Evolutionary conservation across 192 early-diverging fungal genomes (phyloP), one percentile per base, ranked within the genome.

Genomic region (Backusella tuberculispora): DNA sequence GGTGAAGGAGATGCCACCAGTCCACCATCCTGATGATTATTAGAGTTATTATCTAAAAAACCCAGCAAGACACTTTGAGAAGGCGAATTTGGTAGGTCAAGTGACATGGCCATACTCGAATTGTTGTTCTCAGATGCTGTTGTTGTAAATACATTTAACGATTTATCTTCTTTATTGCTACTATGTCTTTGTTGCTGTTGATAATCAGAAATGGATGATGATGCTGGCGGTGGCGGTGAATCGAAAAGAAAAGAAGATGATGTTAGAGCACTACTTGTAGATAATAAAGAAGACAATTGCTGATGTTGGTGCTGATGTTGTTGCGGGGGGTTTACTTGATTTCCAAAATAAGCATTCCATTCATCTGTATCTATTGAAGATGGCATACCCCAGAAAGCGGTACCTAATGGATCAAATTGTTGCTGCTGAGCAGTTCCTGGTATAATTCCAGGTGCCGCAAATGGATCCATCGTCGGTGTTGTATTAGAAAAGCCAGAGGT

Each of bases 381-480:
- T 13, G 78, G 68, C 68, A 72, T 72, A 3, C 68, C 63, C 78
- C 74, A 76, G 21, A 80, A 71, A 13, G 70, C 48, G 6, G 78
- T 71, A 17, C 73, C 74, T 4, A 71, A 24, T 13, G 67, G 53
- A 70, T 79, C 74, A 38, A 48, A 79, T n/a, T 69, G 63, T 29
- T 56, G 63, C 6, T 46, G 53, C 53, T 60, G 45, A 24, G 66
- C 14, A 38, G 46, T 10, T 4, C 48, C 67, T 3, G 44, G 72
- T 13, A 76, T 60, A 42, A 64, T 80, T 15, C 78, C 81, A 24
- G 78, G 72, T 21, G 78, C 77, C 8, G 77, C 74, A 76, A 78
- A 82, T 37, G 77, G 81, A 71, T 82, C 81, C 65, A 76, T 76
- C 17, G 72, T 74, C 19, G 53, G 72, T 26, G 47, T 60, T n/a